Conservation (phyloP, 345 rosid genomes). For the Brassica juncea region DNA sequence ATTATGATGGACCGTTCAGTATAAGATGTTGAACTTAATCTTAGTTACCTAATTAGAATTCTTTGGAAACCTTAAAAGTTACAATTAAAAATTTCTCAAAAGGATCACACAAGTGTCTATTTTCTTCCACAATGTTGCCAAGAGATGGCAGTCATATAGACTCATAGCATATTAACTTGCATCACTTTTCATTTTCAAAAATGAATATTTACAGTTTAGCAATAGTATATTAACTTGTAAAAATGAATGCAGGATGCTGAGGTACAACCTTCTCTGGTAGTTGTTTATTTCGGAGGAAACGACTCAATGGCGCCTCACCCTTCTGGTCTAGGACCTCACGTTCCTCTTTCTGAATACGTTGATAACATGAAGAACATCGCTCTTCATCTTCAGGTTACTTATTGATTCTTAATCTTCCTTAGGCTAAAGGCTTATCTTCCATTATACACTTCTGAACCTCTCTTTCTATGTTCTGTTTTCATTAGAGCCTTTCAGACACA, state of each 20-base stretch:
- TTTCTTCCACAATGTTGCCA: background rate
- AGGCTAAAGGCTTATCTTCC: background rate
- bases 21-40: background rate
- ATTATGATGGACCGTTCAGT: background rate
- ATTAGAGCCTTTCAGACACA: slow-evolving; percentile 78
- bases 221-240: slow-evolving; percentile 5
- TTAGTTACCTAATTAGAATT: background rate
- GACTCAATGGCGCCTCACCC: slow-evolving; percentile 97
- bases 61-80: background rate
- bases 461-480: slow-evolving; percentile 23
- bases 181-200: no score
- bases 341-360: slow-evolving; percentile 71
- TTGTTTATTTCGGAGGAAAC: slow-evolving; percentile 96
- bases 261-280: slow-evolving; percentile 73
- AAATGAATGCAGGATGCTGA: slow-evolving; percentile 57
- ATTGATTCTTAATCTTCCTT: background rate
- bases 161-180: no score
- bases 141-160: background rate
- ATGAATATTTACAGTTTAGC: no score
- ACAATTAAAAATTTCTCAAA: background rate
- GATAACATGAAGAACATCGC: slow-evolving; percentile 85
- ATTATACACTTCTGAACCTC: background rate
- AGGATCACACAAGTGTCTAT: background rate
- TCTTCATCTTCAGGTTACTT: slow-evolving; percentile 69
- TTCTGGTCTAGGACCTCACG: slow-evolving; percentile 93